Base-by-base conservation (phyloP, 208 protist genomes). In the Novymonas esmeraldas region DNA sequence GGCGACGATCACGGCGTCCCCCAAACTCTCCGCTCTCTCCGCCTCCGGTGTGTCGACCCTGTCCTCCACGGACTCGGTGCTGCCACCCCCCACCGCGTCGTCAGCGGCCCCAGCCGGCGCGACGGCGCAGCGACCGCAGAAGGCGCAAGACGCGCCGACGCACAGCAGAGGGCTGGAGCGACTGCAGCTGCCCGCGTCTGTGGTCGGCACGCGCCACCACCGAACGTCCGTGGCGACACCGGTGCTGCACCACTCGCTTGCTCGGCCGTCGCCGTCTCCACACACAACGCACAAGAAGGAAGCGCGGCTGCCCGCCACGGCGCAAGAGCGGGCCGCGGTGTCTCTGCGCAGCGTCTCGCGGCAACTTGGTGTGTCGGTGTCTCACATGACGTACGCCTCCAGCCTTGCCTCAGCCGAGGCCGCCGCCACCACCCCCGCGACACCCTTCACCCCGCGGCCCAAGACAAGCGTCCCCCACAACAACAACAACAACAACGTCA, bases 241-340 rank as follows among this genome's bases (percentile, higher is more conserved):
- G n/a, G n/a, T n/a, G n/a, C n/a, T n/a, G n/a, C n/a, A n/a, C n/a
- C n/a, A n/a, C n/a, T n/a, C n/a, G n/a, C n/a, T n/a, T n/a, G n/a
- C n/a, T n/a, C n/a, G n/a, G n/a, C n/a, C n/a, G n/a, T n/a, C n/a
- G n/a, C n/a, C n/a, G n/a, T n/a, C n/a, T n/a, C n/a, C n/a, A n/a
- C n/a, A n/a, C n/a, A n/a, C n/a, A n/a, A n/a, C n/a, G n/a, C n/a
- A n/a, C n/a, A n/a, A n/a, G n/a, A n/a, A n/a, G n/a, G n/a, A n/a
- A n/a, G n/a, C n/a, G n/a, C n/a, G n/a, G n/a, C n/a, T n/a, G 44
- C 33, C 34, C 10, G 6, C 39, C n/a, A 55, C 42, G 3, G 59
- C 67, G 31, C 67, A 66, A 39, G 58, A 73, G 14, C 49, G 55
- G 39, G 67, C 67, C 9, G 58, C 50, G 59, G 24, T 16, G 9